Evolutionary conservation across 1,284 basidiomycete genomes (phyloP), one percentile per base, ranked within the genome.

Genomic region (Chondrostereum purpureum): DNA sequence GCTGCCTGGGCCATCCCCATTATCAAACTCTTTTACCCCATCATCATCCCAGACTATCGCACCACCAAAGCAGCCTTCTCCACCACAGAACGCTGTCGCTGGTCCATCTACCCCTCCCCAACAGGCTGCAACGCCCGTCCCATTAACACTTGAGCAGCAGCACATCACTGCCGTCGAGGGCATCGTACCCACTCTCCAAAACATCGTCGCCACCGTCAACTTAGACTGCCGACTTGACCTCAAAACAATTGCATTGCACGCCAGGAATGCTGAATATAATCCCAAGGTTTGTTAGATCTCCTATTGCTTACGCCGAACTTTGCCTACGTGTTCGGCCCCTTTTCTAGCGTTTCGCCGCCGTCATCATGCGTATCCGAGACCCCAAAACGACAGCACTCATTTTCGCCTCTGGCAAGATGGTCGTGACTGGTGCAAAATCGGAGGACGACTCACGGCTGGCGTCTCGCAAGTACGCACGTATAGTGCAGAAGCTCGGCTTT

Each of bases 321-420:
- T 65, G 75, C n/a, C 62, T 63, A 69, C 70, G 71, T 70, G 72
- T 73, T 69, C 72, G 69, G 66, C 57, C n/a, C n/a, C n/a, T n/a
- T 65, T 54, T 65, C 47, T 77, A 98, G 93, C 94, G 96, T 86
- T 99, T 99, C 72, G 96, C 96, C 54, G 96, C 96, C 50, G 96
- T 99, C 54, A 99, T 99, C 70, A 99, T 99, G 96, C 92, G 96
- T 70, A 99, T 99, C 62, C 92, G 96, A 58, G 95, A 99, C 60
- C 96, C 96, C 47, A 99, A 99, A 77, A 99, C 96, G 47, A 99
- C 96, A 34, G 96, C 96, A 10, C 82, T 99, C 54, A 99, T 99
- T 67, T 99, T 99, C 67, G 96, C 96, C 21, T 97, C 93, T 44
- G 96, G 96, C 64, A 99, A 99, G 80, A 99, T 99, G 92, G 96